phyloP scores from a whole-genome alignment of 176 grass and related monocot genomes.

The Oryza australiensis region DNA sequence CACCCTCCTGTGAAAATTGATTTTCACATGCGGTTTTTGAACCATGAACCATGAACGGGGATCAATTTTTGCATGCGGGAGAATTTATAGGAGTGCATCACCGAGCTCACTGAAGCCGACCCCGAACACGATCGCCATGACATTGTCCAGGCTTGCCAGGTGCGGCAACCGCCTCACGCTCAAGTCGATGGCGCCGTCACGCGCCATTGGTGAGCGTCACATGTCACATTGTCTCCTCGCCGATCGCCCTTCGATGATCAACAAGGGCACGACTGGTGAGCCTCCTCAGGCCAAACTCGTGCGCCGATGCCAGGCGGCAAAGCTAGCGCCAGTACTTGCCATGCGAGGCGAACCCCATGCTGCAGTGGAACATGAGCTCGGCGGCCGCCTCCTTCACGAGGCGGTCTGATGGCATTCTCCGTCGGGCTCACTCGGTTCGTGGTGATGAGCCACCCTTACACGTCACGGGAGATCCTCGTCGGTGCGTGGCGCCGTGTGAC shows the following conservation, averaged over 20 bases:
- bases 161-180: constrained; percentile 26
- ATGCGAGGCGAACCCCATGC: constrained; percentile 51
- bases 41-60: no score
- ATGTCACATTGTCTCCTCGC: constrained; percentile 22
- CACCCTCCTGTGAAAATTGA: no score
- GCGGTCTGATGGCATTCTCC: no score
- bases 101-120: constrained; percentile 17
- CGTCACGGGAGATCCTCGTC: no score
- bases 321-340: constrained; percentile 49
- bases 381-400: constrained; percentile 46
- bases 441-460: no score
- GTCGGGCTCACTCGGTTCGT: no score
- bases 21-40: no score
- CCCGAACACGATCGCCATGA: constrained; percentile 49
- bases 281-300: constrained; percentile 20
- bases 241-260: constrained; percentile 30
- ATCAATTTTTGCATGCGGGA: no score
- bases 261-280: constrained; percentile 20
- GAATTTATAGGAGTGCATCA: no score
- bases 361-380: constrained; percentile 47
- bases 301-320: constrained; percentile 26
- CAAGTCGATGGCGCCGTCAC: neutral
- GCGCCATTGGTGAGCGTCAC: neutral
- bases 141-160: constrained; percentile 33
- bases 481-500: constrained; percentile 21